phyloP scores from a whole-genome alignment of 2,329 filamentous ascomycete genomes.

The Tricladium varicosporioides region DNA sequence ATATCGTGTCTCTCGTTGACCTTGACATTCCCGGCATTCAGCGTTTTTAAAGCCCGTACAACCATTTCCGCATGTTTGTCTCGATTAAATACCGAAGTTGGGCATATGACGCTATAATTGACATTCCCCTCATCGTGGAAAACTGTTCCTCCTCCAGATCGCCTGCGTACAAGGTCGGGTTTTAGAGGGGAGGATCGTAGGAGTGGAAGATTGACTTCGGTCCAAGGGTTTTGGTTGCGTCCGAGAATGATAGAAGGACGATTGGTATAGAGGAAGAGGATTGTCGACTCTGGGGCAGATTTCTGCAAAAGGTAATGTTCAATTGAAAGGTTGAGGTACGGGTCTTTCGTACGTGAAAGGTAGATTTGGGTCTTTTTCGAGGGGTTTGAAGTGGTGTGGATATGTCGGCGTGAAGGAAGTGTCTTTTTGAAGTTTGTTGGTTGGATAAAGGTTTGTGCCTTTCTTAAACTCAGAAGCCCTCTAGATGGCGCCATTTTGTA shows the following conservation, averaged over 20 bases:
- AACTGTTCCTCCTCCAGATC: slow-evolving; percentile 87
- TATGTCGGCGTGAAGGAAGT: too few species aligned
- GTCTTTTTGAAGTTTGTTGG: not conserved
- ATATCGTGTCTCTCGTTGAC: slow-evolving; percentile 96
- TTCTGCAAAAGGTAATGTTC: slow-evolving; percentile 86
- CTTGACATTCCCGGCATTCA: slow-evolving; percentile 58
- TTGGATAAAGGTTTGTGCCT: not conserved
- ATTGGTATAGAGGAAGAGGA: slow-evolving; percentile 89
- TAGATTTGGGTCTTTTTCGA: slow-evolving; percentile 63
- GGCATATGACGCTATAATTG: slow-evolving; percentile 91
- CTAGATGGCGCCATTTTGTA: slow-evolving; percentile 30
- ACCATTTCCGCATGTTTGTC: slow-evolving; percentile 92
- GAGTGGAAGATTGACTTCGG: slow-evolving; percentile 74
- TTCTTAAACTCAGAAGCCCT: slow-evolving; percentile 20
- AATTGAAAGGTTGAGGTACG: slow-evolving; percentile 88
- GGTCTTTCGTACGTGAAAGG: slow-evolving; percentile 66
- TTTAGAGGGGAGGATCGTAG: slow-evolving; percentile 39
- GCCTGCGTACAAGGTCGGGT: slow-evolving; percentile 70
- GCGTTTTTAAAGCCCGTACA: slow-evolving; percentile 68
- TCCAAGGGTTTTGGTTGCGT: slow-evolving; percentile 97
- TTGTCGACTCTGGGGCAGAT: slow-evolving; percentile 66
- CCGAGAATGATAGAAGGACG: slow-evolving; percentile 85
- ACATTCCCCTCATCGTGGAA: slow-evolving; percentile 93
- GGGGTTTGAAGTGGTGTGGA: slow-evolving; percentile 30
- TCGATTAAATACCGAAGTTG: slow-evolving; percentile 72